These are phyloP conservation scores for Phytopythium ostracodes DNA, from an alignment of 352 stramenopile genomes.

Conservation along the genomic window DNA sequence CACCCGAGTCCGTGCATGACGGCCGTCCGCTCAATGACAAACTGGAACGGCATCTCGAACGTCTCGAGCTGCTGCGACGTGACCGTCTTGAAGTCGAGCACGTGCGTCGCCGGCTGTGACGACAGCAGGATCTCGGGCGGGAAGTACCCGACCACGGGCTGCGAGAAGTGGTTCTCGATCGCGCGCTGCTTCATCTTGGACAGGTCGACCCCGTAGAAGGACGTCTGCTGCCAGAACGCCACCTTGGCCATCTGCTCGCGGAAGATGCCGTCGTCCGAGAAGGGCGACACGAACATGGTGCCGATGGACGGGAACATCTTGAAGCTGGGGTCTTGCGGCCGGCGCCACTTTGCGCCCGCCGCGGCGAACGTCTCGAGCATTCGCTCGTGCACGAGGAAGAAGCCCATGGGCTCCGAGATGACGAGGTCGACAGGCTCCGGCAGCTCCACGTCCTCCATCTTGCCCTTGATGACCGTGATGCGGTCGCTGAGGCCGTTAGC, in stretches of 20 bases:
- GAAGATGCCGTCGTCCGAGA: constrained; percentile 94
- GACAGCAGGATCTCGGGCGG: constrained; percentile 71
- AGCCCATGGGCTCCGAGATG: constrained; percentile 99
- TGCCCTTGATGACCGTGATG: constrained; percentile 97
- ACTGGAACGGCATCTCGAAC: constrained; percentile 91
- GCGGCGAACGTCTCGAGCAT: constrained; percentile 99
- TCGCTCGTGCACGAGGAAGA: constrained; percentile 98
- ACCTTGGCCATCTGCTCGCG: constrained; percentile 91
- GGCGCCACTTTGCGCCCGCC: constrained; percentile 94
- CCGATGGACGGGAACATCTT: constrained; percentile 97
- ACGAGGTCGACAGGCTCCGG: constrained; percentile 98
- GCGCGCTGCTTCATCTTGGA: constrained; percentile 90
- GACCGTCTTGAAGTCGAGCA: constrained; percentile 84
- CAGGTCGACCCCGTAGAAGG: constrained; percentile 98
- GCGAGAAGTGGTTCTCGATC: constrained; percentile 96
- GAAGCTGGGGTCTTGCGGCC: constrained; percentile 47
- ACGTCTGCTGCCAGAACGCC: constrained; percentile 93
- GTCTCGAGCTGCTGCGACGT: constrained; percentile 74
- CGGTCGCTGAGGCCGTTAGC: constrained; percentile 94
- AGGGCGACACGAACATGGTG: constrained; percentile 97
- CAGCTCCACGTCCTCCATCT: constrained; percentile 96
- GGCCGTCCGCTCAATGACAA: constrained; percentile 85
- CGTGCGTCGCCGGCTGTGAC: constrained; percentile 49
- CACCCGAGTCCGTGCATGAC: constrained; percentile 96
- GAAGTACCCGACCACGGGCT: constrained; percentile 95